phyloP scores from a whole-genome alignment of 2,329 filamentous ascomycete species.

The Stagonosporopsis rhizophila region DNA sequence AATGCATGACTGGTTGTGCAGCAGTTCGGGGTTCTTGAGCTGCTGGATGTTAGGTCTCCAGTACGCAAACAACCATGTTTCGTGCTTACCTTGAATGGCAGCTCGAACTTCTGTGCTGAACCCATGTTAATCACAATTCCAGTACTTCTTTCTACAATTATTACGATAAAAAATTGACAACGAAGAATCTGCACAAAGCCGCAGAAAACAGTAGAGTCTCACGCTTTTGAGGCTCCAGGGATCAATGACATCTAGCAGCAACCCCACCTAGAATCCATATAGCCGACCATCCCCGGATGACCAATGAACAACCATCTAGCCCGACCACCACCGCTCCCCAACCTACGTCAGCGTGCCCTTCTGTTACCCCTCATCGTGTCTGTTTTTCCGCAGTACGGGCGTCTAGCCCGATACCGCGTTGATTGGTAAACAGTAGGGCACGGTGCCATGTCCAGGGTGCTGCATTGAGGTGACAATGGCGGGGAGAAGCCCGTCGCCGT shows the following conservation, averaged over 20 bases:
- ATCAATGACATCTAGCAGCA: slow-evolving; percentile 7
- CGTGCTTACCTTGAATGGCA: slow-evolving; percentile 55
- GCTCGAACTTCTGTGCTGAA: slow-evolving; percentile 38
- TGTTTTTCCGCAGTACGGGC: slow-evolving; percentile 7
- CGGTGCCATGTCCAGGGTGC: background rate
- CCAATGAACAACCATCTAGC: slow-evolving; percentile 15
- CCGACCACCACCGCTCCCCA: slow-evolving; percentile 16
- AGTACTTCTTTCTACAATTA: background rate
- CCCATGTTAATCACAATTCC: slow-evolving; percentile 24
- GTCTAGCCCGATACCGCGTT: slow-evolving; percentile 3
- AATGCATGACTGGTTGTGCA: slow-evolving; percentile 62
- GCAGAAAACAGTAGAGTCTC: background rate
- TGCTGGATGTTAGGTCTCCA: slow-evolving; percentile 33
- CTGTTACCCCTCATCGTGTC: slow-evolving; percentile 14
- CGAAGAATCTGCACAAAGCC: background rate
- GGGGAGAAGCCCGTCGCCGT: slow-evolving; percentile 10
- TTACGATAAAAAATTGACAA: background rate
- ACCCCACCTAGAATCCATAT: slow-evolving; percentile 13
- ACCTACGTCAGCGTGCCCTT: slow-evolving; percentile 6
- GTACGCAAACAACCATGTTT: background rate
- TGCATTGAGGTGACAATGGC: background rate
- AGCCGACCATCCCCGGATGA: slow-evolving; percentile 11
- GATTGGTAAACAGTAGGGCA: slow-evolving; percentile 8
- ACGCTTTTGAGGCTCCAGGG: slow-evolving; percentile 6
- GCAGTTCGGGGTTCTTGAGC: slow-evolving; percentile 62